Base-by-base conservation (phyloP, 257 asterid species). In the Verbena officinalis region DNA sequence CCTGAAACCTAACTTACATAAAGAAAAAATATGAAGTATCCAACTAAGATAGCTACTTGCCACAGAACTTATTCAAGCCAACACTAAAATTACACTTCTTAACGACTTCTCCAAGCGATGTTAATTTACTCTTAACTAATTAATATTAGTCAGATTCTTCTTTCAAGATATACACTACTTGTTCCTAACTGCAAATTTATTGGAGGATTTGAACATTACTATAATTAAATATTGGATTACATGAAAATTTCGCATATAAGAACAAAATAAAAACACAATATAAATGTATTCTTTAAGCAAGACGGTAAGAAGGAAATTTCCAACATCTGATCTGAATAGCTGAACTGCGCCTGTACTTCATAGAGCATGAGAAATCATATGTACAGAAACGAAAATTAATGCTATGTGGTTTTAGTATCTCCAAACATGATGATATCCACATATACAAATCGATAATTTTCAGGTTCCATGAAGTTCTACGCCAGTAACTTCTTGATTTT, bases 31-130 rank as follows among this genome's bases (percentile, higher is more conserved):
- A 4, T 36, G 13, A 2, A 38, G 19, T 9, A 34, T 34, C 62
- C 30, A 58, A 43, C 39, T 62, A 12, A 58, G 1, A 44, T 16
- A 46, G 56, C 56, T 44, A 23, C 34, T 67, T 58, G 59, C 19
- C 59, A 45, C 61, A 17, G 54, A 59, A 42, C 14, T 45, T 34
- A 46, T 20, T 36, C 12, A 56, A 40, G 42, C 43, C 56, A 24
- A 60, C 39, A 70, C 14, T n/a, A 50, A n/a, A 9, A 54, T 31
- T 11, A 24, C 36, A 39, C 45, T 53, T 27, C 17, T 24, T 17
- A 9, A 39, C n/a, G n/a, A n/a, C n/a, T n/a, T n/a, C n/a, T n/a
- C n/a, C n/a, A n/a, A 24, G 14, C 19, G 51, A 19, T 11, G 34
- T 38, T 14, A 19, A 19, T 45, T 62, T 31, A 31, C 71, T 56